These are phyloP conservation scores for Daldinia grandis DNA, from an alignment of 495 filamentous ascomycete genomes.

Conservation along the genomic window DNA sequence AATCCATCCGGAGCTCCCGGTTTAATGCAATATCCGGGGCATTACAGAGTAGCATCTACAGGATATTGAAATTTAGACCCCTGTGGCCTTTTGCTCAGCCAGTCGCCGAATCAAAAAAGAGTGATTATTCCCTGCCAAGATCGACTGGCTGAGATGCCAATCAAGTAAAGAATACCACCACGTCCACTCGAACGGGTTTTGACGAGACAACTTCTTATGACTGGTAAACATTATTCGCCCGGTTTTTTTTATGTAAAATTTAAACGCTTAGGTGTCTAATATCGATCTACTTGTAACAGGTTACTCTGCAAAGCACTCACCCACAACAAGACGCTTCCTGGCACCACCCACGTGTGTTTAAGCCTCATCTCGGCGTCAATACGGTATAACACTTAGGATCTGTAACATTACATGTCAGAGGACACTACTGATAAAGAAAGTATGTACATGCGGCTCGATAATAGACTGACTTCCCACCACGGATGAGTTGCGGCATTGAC, in stretches of 20 bases:
- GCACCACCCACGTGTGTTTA: slow-evolving; percentile 12
- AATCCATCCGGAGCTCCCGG: neutral
- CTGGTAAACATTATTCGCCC: neutral
- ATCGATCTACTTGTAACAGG: neutral
- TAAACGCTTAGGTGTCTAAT: neutral
- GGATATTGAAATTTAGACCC: slow-evolving; percentile 1
- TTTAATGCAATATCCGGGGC: slow-evolving; percentile 18
- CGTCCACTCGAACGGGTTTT: neutral
- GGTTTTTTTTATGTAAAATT: neutral
- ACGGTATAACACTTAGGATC: neutral
- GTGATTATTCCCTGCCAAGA: neutral
- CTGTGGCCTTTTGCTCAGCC: neutral
- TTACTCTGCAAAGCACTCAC: neutral
- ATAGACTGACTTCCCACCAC: neutral
- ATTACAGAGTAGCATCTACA: slow-evolving; percentile 33
- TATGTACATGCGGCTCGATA: neutral
- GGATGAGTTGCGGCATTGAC: too few relatives aligned
- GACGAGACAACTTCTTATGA: neutral
- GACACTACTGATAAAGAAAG: neutral
- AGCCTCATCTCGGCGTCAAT: slow-evolving; percentile 16
- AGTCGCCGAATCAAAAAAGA: neutral
- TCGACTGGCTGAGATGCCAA: neutral
- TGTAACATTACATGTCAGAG: neutral
- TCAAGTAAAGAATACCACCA: neutral
- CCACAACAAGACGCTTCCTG: neutral